Base-by-base conservation (phyloP, 1,284 basidiomycete genomes). In the Ustilago curta region DNA sequence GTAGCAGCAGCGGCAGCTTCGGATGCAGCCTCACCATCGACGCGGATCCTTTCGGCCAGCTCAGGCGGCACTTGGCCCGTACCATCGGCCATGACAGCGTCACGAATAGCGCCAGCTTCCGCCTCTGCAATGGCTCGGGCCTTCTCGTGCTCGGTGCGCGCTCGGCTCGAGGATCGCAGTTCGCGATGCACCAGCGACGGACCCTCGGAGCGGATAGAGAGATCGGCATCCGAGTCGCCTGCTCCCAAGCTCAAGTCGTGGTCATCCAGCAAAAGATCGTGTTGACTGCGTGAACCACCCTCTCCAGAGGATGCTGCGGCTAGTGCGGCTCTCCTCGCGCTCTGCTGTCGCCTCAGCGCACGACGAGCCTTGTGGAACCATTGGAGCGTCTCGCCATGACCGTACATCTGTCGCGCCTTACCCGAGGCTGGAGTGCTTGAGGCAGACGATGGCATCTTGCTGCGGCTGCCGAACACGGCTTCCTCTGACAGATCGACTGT, bases 361-460 rank as follows among this genome's bases (percentile, higher is more conserved):
- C 64, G 59, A 4, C 76, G 59, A 21, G 76, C 73, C 37, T 70
- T 72, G 63, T 78, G 76, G 57, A 78, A 76, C 76, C 76, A 78
- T 37, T 78, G 65, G 11, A 76, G 70, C 45, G 73, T 76, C 67
- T 76, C 66, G 32, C 59, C 73, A 16, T 58, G 50, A 12, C 66
- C 65, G 35, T 70, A 69, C 23, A 37, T 54, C 40, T 64, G 62
- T 43, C 59, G 44, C 19, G 59, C 56, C 19, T 69, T 70, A 35
- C 59, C 61, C 27, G 62, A 54, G 2, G 39, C 59, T 2, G 67
- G 59, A 8, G 56, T 59, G 47, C 64, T 59, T 4, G 63, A 31
- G 6, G 51, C 35, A 4, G 69, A 63, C n/a, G 58, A 59, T 16
- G 61, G 57, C 35, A 43, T 8, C 37, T 35, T 27, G 42, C 27